Percentiles rank a stretch among this genome's conserved stretches.
Evolutionary conservation across 768 basidiomycete species (phyloP).

Genomic region (Collybiopsis luxurians): DNA sequence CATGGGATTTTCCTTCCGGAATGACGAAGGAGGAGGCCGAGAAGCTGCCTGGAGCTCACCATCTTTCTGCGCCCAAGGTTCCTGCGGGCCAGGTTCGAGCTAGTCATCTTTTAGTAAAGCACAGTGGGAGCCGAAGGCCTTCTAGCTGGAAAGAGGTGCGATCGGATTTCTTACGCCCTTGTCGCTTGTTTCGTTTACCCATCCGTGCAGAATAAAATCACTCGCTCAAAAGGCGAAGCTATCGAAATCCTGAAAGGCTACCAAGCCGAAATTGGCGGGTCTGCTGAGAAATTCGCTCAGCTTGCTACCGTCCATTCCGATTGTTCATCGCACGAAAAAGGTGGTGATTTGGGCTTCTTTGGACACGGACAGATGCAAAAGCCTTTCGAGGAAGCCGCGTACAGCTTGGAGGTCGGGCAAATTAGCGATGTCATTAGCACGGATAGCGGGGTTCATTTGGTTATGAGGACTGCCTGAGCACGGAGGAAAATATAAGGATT

Average conservation of each 20-base stretch:
- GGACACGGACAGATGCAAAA: conserved; percentile 92
- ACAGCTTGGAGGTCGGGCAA: conserved; percentile 64
- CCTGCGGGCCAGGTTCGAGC: conserved; percentile 70
- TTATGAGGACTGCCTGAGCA: conserved; percentile 74
- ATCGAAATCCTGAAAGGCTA: conserved; percentile 69
- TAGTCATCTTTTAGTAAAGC: conserved; percentile 95
- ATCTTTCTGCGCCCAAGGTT: conserved; percentile 31
- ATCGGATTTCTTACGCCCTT: conserved; percentile 9
- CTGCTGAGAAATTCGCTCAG: conserved; percentile 64
- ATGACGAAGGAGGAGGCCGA: conserved; percentile 60
- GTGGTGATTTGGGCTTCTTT: conserved; percentile 90
- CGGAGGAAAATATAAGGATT: no score
- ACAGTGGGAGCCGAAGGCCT: conserved; percentile 72
- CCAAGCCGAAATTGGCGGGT: conserved; percentile 56
- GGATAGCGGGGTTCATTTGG: conserved; percentile 93
- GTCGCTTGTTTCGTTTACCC: not conserved
- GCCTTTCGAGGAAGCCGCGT: conserved; percentile 91
- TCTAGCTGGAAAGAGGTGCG: conserved; percentile 84
- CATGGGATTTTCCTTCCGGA: conserved; percentile 73
- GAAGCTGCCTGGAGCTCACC: conserved; percentile 65
- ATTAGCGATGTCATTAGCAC: conserved; percentile 83
- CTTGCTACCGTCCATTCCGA: conserved; percentile 81
- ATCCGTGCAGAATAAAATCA: conserved; percentile 64
- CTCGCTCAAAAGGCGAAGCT: conserved; percentile 87
- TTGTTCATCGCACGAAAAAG: conserved; percentile 79